phyloP scores from a whole-genome alignment of 169 alveolate genomes.

The Ichthyophthirius multifiliis region DNA sequence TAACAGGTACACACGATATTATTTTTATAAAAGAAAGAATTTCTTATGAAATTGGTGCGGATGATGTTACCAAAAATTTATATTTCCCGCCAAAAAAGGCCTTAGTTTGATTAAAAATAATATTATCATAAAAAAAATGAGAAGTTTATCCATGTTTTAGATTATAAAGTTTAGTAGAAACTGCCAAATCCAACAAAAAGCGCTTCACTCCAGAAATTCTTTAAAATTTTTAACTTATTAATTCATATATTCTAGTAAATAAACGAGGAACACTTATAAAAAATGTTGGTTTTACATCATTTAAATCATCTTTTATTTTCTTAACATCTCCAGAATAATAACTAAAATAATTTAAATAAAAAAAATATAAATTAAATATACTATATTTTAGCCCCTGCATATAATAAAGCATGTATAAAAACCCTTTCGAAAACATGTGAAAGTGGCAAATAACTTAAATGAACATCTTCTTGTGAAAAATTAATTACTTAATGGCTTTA shows the following conservation, averaged over 20 bases:
- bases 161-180: constrained; percentile 39
- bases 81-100: constrained; percentile 78
- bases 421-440: constrained; percentile 68
- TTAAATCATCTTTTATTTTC: constrained; percentile 88
- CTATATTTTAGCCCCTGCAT: background rate
- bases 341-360: constrained; percentile 27
- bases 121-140: constrained; percentile 64
- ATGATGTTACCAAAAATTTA: constrained; percentile 66
- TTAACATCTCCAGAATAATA: constrained; percentile 90
- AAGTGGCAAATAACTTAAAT: constrained; percentile 51
- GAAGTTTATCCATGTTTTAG: background rate
- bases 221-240: constrained; percentile 41
- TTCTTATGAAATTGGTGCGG: constrained; percentile 77
- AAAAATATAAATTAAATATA: background rate
- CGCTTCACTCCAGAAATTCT: constrained; percentile 39
- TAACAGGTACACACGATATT: constrained; percentile 52
- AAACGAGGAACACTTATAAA: constrained; percentile 80
- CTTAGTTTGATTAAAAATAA: constrained; percentile 76
- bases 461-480: constrained; percentile 58
- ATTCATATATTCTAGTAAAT: constrained; percentile 52
- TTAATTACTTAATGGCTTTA: constrained; percentile 27
- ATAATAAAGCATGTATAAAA: background rate
- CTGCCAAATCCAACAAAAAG: constrained; percentile 37
- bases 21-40: constrained; percentile 57
- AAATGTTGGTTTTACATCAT: constrained; percentile 83